A percentile compares a stretch with the other conserved stretches of the same genome.
Conservation (phyloP, 116 monocot species). For the Phalaenopsis hybrid region DNA sequence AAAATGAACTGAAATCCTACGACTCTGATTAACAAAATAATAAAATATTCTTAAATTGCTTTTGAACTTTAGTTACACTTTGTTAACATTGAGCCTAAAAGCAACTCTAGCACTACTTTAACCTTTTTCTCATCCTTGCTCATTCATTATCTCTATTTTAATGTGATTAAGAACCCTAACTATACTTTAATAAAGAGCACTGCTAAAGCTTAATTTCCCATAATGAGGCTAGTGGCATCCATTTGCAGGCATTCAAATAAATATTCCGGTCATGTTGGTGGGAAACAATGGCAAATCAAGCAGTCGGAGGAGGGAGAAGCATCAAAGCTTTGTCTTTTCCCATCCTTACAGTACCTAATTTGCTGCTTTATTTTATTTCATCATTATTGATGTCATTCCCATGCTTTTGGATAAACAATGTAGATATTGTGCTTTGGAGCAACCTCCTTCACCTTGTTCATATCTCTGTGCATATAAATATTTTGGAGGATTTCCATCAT, state of each 20-base stretch:
- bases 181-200: neutral
- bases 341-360: neutral
- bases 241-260: neutral
- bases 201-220: neutral
- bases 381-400: neutral
- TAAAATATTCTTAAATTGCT: too few species aligned
- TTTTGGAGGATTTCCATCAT: neutral
- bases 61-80: too few species aligned
- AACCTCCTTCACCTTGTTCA: neutral
- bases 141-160: too few species aligned
- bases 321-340: conserved; percentile 3
- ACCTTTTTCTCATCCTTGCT: too few species aligned
- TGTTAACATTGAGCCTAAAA: too few species aligned
- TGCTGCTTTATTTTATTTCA: neutral
- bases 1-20: too few species aligned
- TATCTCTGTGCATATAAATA: neutral
- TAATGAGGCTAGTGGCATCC: neutral
- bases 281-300: conserved; percentile 3
- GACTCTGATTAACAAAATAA: too few species aligned
- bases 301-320: neutral
- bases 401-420: neutral
- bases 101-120: too few species aligned
- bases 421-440: neutral
- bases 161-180: neutral
- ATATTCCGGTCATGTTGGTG: neutral